These are phyloP conservation scores for Arabidopsis hybrid DNA, from an alignment of 441 rosid genomes.

Conservation along the genomic window DNA sequence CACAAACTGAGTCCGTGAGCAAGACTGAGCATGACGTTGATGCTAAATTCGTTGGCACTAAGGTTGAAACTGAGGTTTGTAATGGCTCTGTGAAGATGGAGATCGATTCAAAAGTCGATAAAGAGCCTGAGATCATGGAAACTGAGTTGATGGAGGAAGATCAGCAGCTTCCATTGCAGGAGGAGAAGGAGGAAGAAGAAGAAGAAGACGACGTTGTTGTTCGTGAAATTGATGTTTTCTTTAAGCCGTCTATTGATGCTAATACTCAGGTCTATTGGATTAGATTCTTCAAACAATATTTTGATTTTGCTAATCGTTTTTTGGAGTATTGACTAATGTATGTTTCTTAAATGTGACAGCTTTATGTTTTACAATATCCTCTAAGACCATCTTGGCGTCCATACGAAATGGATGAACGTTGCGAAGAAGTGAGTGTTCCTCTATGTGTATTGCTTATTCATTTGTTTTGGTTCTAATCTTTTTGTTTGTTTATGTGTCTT, in stretches of 20 bases:
- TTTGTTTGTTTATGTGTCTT: conserved; percentile 27
- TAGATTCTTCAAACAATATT: conserved; percentile 7
- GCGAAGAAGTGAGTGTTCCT: conserved; percentile 63
- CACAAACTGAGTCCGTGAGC: conserved; percentile 39
- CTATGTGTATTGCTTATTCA: conserved; percentile 2
- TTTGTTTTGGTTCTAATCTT: not conserved
- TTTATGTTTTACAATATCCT: conserved; percentile 89
- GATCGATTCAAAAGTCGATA: conserved; percentile 50
- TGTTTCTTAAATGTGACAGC: conserved; percentile 49
- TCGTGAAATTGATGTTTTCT: conserved; percentile 87
- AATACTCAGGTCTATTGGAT: conserved; percentile 54
- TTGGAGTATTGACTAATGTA: not conserved
- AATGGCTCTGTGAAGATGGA: conserved; percentile 66
- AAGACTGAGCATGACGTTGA: conserved; percentile 47
- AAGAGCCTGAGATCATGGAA: conserved; percentile 31
- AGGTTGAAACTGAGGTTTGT: conserved; percentile 44
- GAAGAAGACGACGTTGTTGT: conserved; percentile 72
- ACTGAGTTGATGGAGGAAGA: conserved; percentile 55
- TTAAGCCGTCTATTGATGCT: conserved; percentile 60
- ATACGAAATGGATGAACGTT: conserved; percentile 82
- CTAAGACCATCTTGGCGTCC: conserved; percentile 89
- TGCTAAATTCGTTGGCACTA: conserved; percentile 31
- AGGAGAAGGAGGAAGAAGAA: conserved; percentile 9
- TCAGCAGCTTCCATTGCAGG: conserved; percentile 6
- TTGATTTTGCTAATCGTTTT: not conserved